Percentiles rank a stretch among this genome's conserved stretches.
phyloP scores from a whole-genome alignment of 2,329 filamentous ascomycete species.

The Blastomyces parvus region DNA sequence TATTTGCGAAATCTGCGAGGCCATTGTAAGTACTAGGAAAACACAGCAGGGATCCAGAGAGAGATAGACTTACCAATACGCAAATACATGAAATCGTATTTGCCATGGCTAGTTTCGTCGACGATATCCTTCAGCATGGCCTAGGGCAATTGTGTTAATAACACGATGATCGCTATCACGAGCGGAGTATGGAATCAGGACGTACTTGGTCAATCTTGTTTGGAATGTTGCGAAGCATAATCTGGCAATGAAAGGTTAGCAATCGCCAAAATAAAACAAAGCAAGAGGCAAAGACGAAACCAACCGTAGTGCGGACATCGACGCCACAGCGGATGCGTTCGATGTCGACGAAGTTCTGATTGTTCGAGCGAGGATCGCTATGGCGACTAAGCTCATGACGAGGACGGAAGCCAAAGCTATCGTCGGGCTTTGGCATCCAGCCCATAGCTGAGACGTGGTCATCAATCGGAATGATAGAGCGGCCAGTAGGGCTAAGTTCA shows the following conservation, averaged over 20 bases:
- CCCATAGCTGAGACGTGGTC: constrained; percentile 26
- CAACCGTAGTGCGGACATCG: constrained; percentile 66
- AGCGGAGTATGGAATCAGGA: constrained; percentile 13
- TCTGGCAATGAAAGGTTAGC: constrained; percentile 39
- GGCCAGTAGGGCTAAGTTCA: constrained; percentile 33
- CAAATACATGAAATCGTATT: constrained; percentile 91
- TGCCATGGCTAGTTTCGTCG: constrained; percentile 66
- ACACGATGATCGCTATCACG: not conserved
- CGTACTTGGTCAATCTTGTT: constrained; percentile 65
- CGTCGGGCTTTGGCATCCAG: constrained; percentile 25
- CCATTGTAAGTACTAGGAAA: constrained; percentile 10
- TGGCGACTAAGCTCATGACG: constrained; percentile 22
- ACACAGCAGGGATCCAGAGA: not conserved
- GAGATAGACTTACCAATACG: constrained; percentile 53
- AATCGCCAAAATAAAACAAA: constrained; percentile 8
- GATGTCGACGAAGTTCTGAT: constrained; percentile 38
- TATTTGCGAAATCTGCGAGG: constrained; percentile 59
- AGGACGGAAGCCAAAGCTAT: constrained; percentile 23
- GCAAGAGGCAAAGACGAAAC: constrained; percentile 19
- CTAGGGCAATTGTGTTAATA: constrained; percentile 26
- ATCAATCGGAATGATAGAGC: constrained; percentile 31
- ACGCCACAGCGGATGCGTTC: constrained; percentile 47
- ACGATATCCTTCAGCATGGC: constrained; percentile 67
- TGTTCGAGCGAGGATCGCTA: constrained; percentile 24
- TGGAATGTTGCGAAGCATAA: constrained; percentile 92